Base-by-base conservation (phyloP, 176 grass and related monocot species). In the Hordeum vulgare region DNA sequence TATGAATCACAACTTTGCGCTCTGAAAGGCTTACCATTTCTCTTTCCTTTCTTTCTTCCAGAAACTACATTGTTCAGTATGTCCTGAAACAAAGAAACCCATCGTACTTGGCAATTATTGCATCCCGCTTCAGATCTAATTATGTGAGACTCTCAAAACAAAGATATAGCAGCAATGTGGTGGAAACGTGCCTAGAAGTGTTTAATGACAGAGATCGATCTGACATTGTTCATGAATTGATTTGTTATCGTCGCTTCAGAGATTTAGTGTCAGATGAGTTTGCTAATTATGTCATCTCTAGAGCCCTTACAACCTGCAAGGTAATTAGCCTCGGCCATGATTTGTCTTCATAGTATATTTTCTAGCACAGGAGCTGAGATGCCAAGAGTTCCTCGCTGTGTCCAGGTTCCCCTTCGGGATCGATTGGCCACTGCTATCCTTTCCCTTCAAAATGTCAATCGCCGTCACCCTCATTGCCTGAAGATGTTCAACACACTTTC, bases 261-360 rank as follows among this genome's bases (percentile, higher is more conserved):
- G 77, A 90, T 75, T 59, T 94, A 15, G 78, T 90, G 70, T 79
- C 59, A 5, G 75, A 90, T 36, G 79, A 85, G 18, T 88, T 49
- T 45, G 91, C 88, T 45, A 94, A 94, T 61, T 94, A 88, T 86
- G 86, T 88, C 45, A 31, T 94, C 60, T 85, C 86, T 26, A 88
- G 69, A 18, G 83, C 88, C 40, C 79, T 90, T 28, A 17, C 8
- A 23, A 65, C 11, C 9, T 88, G 82, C 85, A 82, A 24, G 85
- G 85, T 81, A 80, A 80, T 7, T 31, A 12, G 14, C 9, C 20
- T 61, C 20, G 10, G 4, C 34, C 57, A 23, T 80, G 67, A 36
- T 17, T 77, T 75, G 4, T 33, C 66, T 67, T 36, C 9, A 21
- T n/a, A 79, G 2, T 61, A 26, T 62, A 28, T 83, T 10, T 54